phyloP scores from a whole-genome alignment of 306 rosid genomes.

The Luffa acutangula region DNA sequence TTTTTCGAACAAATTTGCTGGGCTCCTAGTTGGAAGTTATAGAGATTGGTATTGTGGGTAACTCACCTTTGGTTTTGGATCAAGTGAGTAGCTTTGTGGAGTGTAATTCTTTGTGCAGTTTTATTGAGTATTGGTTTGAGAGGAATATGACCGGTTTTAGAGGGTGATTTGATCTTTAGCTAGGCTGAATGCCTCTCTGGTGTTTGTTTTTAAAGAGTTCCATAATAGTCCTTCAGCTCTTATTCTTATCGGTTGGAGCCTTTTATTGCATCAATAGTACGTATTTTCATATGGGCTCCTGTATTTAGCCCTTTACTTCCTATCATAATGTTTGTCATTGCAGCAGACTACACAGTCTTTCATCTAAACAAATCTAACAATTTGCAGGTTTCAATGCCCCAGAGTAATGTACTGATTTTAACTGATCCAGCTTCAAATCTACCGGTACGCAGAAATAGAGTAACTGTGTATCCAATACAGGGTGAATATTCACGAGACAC shows the following conservation, averaged over 20 bases:
- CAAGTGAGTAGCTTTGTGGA: not conserved
- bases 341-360: not conserved
- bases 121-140: not conserved
- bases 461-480: constrained; percentile 53
- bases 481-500: constrained; percentile 90
- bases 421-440: constrained; percentile 77
- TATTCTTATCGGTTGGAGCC: not conserved
- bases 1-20: not conserved
- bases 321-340: not conserved
- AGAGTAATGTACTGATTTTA: constrained; percentile 52
- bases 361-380: not conserved
- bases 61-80: not conserved
- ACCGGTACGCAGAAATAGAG: constrained; percentile 46
- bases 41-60: not conserved
- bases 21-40: not conserved
- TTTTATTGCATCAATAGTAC: not conserved
- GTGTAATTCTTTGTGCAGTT: not conserved
- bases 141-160: not conserved
- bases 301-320: not conserved
- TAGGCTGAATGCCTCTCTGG: not conserved
- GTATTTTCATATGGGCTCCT: not conserved
- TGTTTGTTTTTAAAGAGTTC: not conserved
- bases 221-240: no score
- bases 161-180: not conserved
- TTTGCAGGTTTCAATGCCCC: constrained; percentile 71